Evolutionary conservation across 768 basidiomycete genomes (phyloP), one percentile per base, ranked within the genome.

Genomic region (Inosperma sp.): DNA sequence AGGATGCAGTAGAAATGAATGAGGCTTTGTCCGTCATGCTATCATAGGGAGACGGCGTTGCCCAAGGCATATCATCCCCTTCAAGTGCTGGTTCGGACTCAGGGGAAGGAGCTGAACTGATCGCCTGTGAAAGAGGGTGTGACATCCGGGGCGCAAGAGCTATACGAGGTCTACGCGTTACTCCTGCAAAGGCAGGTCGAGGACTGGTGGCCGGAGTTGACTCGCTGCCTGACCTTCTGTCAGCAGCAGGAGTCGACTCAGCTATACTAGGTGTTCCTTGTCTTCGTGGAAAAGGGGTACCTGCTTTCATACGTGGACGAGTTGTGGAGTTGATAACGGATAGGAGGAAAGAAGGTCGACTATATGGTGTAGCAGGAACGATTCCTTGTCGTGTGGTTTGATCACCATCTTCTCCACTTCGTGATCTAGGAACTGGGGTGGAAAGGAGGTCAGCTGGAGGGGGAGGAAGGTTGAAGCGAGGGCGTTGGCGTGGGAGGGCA

Each of bases 281-380:
- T 49, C 67, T 59, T 34, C 72, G 71, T 1, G 82, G 79, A 67
- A 84, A 77, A 31, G 87, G 81, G 12, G 88, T 82, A 17, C 80
- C 74, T 58, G 79, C 65, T 61, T 78, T 76, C 61, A 91, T 72
- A 7, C 84, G 79, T 0, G 89, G 88, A 26, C 88, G 82, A 4
- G 86, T 72, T 2, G 84, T 88, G 5, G 89, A 89, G 60, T 90
- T 86, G 62, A 93, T 86, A 7, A 93, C 85, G 7, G 82, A 83
- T 31, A 93, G 77, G 10, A 93, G 77, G 70, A 93, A 92, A 1
- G 87, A 90, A 13, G 82, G 81, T 53, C 86, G 83, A 10, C 83
- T 79, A 55, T 78, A 74, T 2, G 88, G 89, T 2, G 88, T 92
- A 35, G 82, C 65, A 3, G 76, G 76, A 33, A 81, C 76, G 4